Evolutionary conservation across 2,329 filamentous ascomycete genomes (phyloP).

Genomic region (Achaetomium macrosporum): DNA sequence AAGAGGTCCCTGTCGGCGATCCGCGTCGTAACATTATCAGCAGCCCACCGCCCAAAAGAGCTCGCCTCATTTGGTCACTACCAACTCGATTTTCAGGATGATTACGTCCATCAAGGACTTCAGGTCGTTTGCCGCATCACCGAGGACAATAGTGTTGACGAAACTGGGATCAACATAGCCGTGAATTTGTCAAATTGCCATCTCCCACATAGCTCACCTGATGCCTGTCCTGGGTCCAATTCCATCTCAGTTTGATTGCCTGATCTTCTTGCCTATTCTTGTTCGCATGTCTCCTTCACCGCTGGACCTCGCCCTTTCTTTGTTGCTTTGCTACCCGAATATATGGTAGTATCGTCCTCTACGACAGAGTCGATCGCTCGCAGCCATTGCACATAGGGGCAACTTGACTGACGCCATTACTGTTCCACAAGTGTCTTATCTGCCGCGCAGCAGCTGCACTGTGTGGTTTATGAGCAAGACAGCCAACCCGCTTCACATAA

Average conservation of each 20-base stretch:
- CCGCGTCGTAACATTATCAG: too few relatives aligned
- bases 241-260: too few relatives aligned
- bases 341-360: too few relatives aligned
- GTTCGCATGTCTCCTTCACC: background rate
- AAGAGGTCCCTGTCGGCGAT: too few relatives aligned
- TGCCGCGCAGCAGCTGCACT: slow-evolving; percentile 16
- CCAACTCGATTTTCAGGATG: too few relatives aligned
- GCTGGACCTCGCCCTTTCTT: background rate
- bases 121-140: too few relatives aligned
- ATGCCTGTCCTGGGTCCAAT: too few relatives aligned
- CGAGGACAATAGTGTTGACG: too few relatives aligned
- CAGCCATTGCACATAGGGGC: background rate
- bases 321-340: background rate
- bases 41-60: too few relatives aligned
- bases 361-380: background rate
- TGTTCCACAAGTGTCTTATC: slow-evolving; percentile 23
- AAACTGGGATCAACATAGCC: too few relatives aligned
- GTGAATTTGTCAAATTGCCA: background rate
- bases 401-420: slow-evolving; percentile 18
- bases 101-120: too few relatives aligned
- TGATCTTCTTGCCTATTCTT: background rate
- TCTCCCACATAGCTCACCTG: background rate
- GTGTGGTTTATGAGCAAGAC: slow-evolving; percentile 11
- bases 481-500: slow-evolving; percentile 9
- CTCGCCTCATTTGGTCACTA: too few relatives aligned